Evolutionary conservation across 1,284 basidiomycete genomes (phyloP).

Genomic region (Moniliella sp.): DNA sequence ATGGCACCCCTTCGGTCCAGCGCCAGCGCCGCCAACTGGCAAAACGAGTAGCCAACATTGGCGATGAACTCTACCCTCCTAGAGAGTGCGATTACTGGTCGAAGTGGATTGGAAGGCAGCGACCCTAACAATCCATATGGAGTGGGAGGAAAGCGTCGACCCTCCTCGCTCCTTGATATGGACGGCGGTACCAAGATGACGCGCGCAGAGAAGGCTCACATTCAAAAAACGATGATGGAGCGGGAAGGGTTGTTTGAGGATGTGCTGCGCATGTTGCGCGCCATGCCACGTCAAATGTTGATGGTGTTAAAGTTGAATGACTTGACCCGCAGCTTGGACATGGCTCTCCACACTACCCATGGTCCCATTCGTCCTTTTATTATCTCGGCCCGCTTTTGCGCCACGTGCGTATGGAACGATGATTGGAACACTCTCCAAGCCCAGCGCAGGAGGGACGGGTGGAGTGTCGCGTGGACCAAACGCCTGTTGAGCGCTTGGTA

Average conservation of each 20-base stretch:
- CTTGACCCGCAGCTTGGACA: constrained; percentile 39
- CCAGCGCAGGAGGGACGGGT: constrained; percentile 5
- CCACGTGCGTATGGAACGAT: constrained; percentile 59
- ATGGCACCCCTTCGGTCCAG: constrained; percentile 16
- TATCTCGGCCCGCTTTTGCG: constrained; percentile 74
- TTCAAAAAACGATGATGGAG: constrained; percentile 28
- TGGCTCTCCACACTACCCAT: constrained; percentile 41
- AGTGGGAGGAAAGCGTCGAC: constrained; percentile 15
- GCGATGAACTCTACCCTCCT: constrained; percentile 31
- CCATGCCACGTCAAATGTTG: constrained; percentile 28
- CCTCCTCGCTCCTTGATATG: constrained; percentile 21
- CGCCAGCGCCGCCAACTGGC: constrained; percentile 21
- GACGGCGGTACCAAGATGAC: constrained; percentile 12
- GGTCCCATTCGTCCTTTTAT: constrained; percentile 45
- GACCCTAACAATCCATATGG: constrained; percentile 24
- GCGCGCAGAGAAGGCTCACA: constrained; percentile 30
- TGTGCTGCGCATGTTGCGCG: constrained; percentile 22
- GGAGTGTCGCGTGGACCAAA: not conserved
- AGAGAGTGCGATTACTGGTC: constrained; percentile 29
- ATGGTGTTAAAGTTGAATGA: constrained; percentile 34
- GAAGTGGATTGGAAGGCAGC: constrained; percentile 27
- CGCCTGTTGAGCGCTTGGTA: not conserved
- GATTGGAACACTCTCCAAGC: constrained; percentile 40
- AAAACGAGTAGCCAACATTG: constrained; percentile 27
- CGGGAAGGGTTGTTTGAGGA: constrained; percentile 28